Evolutionary conservation across 129 eudicot genomes (phyloP).

Genomic region (Saposhnikovia divaricata): DNA sequence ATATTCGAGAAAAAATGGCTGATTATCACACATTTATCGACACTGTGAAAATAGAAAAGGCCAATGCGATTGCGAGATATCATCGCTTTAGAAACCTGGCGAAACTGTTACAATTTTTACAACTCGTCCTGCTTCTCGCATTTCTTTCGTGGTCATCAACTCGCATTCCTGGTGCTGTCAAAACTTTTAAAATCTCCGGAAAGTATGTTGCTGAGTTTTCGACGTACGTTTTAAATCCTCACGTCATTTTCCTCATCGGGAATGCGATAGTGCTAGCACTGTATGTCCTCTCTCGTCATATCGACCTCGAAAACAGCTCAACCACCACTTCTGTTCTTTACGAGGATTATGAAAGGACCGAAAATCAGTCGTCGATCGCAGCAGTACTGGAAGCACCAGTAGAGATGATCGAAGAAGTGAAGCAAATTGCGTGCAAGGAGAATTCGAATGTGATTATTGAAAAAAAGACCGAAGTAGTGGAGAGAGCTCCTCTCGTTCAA

Average conservation of each 20-base stretch:
- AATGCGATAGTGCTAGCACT: slow-evolving; percentile 44
- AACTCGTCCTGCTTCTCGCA: slow-evolving; percentile 27
- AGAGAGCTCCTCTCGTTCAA: not conserved
- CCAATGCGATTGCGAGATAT: slow-evolving; percentile 56
- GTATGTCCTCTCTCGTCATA: slow-evolving; percentile 32
- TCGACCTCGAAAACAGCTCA: slow-evolving; percentile 21
- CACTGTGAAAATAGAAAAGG: slow-evolving; percentile 41
- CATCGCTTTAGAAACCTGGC: slow-evolving; percentile 39
- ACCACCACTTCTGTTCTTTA: slow-evolving; percentile 17
- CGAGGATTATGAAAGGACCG: slow-evolving; percentile 12
- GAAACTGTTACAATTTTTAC: slow-evolving; percentile 31
- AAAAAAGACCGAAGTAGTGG: slow-evolving; percentile 14
- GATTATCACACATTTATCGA: slow-evolving; percentile 11
- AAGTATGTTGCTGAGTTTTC: slow-evolving; percentile 20
- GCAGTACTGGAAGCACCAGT: slow-evolving; percentile 11
- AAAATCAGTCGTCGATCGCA: not conserved
- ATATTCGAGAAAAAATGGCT: slow-evolving; percentile 12
- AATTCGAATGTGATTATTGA: slow-evolving; percentile 10
- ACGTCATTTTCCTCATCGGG: slow-evolving; percentile 63
- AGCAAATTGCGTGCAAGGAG: slow-evolving; percentile 25
- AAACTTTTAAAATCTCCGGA: slow-evolving; percentile 14
- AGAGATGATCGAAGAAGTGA: slow-evolving; percentile 13
- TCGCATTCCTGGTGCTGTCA: slow-evolving; percentile 26
- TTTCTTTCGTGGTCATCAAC: slow-evolving; percentile 64
- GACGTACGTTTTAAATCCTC: slow-evolving; percentile 40